Conservation (phyloP, 2,329 filamentous ascomycete species). For the Huntiella bhutanensis region DNA sequence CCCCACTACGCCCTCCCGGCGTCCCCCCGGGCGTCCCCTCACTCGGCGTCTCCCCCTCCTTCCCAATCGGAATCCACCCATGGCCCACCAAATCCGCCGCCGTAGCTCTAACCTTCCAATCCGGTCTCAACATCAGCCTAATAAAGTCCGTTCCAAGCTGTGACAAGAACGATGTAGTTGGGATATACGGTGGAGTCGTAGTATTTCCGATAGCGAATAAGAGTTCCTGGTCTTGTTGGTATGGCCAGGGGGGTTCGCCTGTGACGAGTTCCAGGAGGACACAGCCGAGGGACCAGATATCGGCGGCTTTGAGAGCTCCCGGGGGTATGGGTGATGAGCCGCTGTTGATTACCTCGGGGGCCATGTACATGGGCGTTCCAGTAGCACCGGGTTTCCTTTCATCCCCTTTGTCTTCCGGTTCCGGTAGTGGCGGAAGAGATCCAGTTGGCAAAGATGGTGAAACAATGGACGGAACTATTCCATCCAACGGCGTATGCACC, state of each 20-base stretch:
- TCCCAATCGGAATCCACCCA: constrained; percentile 60
- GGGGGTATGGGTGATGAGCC: constrained; percentile 39
- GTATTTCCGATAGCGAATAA: too few species aligned
- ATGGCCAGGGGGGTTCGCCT: constrained; percentile 76
- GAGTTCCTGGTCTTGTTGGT: too few species aligned
- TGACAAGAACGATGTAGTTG: too few species aligned
- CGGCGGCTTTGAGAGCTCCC: constrained; percentile 45
- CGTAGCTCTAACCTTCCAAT: constrained; percentile 59
- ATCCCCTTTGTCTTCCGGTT: constrained; percentile 24
- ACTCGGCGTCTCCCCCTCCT: constrained; percentile 44
- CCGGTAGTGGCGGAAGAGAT: neutral
- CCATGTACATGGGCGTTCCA: constrained; percentile 99
- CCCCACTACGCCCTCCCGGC: constrained; percentile 4
- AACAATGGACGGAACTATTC: neutral
- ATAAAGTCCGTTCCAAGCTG: constrained; percentile 72
- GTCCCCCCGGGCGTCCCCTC: constrained; percentile 23
- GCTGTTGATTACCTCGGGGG: constrained; percentile 91
- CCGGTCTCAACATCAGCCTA: constrained; percentile 65
- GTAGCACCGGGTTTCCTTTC: constrained; percentile 61
- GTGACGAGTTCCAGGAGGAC: constrained; percentile 97
- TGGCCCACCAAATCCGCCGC: constrained; percentile 84
- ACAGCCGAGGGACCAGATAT: constrained; percentile 92
- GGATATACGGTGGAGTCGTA: too few species aligned
- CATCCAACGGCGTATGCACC: constrained; percentile 27
- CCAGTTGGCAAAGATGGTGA: neutral